Conservation (phyloP, 345 rosid genomes). For the Rhodomyrtus tomentosa region DNA sequence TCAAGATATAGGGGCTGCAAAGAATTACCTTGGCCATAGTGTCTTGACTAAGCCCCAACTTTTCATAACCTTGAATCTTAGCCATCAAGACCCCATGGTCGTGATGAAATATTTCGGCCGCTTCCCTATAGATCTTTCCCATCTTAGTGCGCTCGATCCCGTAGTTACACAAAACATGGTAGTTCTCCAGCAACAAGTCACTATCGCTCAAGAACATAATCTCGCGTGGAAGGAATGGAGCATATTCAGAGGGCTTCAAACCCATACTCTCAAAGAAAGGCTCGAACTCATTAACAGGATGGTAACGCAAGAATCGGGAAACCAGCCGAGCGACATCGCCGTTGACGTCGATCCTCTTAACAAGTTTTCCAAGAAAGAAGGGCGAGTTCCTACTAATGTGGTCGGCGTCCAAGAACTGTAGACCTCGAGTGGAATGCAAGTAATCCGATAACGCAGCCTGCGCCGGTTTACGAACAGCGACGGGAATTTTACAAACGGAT, state of each 20-base stretch:
- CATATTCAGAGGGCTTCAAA: slow-evolving; percentile 36
- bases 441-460: slow-evolving; percentile 67
- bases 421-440: slow-evolving; percentile 47
- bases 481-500: slow-evolving; percentile 8
- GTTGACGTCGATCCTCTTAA: slow-evolving; percentile 24
- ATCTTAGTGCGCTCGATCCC: slow-evolving; percentile 49
- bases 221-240: slow-evolving; percentile 34
- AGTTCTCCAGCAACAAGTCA: slow-evolving; percentile 40
- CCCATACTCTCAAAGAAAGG: slow-evolving; percentile 87
- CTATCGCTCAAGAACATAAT: slow-evolving; percentile 59
- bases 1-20: slow-evolving; percentile 40
- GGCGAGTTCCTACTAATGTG: slow-evolving; percentile 60
- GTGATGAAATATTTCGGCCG: slow-evolving; percentile 33
- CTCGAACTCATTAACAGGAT: slow-evolving; percentile 85
- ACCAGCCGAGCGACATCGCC: slow-evolving; percentile 23
- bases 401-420: slow-evolving; percentile 55
- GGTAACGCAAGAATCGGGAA: slow-evolving; percentile 42
- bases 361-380: slow-evolving; percentile 22
- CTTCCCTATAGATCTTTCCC: slow-evolving; percentile 50
- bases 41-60: slow-evolving; percentile 38
- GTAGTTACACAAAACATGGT: slow-evolving; percentile 44
- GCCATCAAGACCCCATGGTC: slow-evolving; percentile 33
- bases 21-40: slow-evolving; percentile 27
- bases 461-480: slow-evolving; percentile 27
- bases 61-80: slow-evolving; percentile 46